Conservation (phyloP, 495 filamentous ascomycete genomes). For the Hypoxylon cercidicola region DNA sequence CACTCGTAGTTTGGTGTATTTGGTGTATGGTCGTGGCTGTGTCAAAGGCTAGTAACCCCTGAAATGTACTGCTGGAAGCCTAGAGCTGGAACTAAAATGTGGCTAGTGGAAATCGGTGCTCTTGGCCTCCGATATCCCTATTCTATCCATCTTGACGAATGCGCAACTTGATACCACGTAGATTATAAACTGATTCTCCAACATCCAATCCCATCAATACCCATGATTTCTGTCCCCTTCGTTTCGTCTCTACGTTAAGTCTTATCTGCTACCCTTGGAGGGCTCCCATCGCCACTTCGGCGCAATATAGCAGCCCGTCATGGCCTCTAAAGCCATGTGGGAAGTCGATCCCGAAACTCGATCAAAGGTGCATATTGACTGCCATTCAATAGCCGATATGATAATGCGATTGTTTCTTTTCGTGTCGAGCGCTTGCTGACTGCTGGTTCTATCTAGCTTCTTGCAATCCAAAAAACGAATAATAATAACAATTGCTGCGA, state of each 20-base stretch:
- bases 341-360: conserved; percentile 97
- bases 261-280: conserved; percentile 4
- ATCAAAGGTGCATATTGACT: conserved; percentile 72
- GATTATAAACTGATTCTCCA: neutral
- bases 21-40: neutral
- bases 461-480: conserved; percentile 85
- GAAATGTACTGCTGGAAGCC: conserved; percentile 7
- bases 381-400: conserved; percentile 8
- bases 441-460: conserved; percentile 65
- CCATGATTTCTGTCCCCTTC: conserved; percentile 1
- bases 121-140: conserved; percentile 39
- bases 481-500: conserved; percentile 92
- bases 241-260: conserved; percentile 21
- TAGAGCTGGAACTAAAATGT: neutral
- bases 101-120: conserved; percentile 17
- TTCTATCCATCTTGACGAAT: conserved; percentile 12
- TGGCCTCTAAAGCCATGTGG: conserved; percentile 78
- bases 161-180: conserved; percentile 30
- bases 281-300: conserved; percentile 4
- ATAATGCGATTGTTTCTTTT: neutral
- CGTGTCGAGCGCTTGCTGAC: conserved; percentile 20
- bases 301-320: conserved; percentile 39
- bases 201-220: neutral
- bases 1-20: too few species aligned
- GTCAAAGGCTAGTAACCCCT: neutral